These are phyloP conservation scores for Melocanna baccifera DNA, from an alignment of 176 grass and related monocot species.

Conservation along the genomic window DNA sequence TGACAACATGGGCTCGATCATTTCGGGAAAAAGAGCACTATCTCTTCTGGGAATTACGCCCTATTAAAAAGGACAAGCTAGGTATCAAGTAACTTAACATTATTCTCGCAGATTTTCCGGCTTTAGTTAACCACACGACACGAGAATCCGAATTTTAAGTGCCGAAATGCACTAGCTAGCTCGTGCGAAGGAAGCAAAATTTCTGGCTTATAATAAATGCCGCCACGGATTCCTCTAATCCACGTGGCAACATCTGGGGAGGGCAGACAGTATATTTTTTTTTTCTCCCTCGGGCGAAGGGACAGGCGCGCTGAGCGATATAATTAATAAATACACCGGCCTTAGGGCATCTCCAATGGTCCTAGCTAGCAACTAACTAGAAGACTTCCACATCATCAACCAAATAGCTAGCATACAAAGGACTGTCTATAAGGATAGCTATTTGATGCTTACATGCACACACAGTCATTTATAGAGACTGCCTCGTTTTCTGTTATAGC, in stretches of 20 bases:
- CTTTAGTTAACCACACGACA: neutral
- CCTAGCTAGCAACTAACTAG: no score
- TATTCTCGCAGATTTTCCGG: neutral
- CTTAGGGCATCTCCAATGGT: no score
- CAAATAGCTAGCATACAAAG: no score
- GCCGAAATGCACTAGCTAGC: neutral
- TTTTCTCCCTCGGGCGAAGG: neutral
- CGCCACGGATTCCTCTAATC: no score
- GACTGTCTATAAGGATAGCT: no score
- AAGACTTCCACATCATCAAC: no score
- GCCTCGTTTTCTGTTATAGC: no score
- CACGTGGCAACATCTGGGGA: no score
- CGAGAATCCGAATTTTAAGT: neutral
- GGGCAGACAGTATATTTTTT: no score
- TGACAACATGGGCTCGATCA: conserved; percentile 6
- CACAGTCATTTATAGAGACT: no score
- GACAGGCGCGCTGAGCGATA: neutral
- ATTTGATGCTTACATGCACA: no score
- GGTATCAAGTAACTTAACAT: neutral
- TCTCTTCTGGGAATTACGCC: neutral
- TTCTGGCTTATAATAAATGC: no score
- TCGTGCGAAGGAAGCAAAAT: neutral
- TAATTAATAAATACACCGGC: neutral
- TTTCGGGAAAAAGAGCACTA: neutral
- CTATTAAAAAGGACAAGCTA: neutral